Evolutionary conservation across 306 rosid genomes (phyloP).

Genomic region (Oemleria cerasiformis): DNA sequence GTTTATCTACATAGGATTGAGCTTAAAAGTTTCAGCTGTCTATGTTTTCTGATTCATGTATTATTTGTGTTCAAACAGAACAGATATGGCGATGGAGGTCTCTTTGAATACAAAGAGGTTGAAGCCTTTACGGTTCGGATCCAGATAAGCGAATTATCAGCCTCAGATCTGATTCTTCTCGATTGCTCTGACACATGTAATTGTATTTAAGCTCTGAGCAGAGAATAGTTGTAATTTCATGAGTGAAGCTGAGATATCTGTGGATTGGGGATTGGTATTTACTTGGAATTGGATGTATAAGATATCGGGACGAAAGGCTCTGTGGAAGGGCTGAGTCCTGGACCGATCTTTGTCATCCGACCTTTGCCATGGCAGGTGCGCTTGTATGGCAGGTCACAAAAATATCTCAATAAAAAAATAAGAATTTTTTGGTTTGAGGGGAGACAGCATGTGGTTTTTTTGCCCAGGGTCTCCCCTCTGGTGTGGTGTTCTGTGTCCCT

Average conservation of each 20-base stretch:
- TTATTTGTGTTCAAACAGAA: neutral
- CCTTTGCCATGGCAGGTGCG: conserved; percentile 99
- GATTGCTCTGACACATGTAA: neutral
- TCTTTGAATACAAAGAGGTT: neutral
- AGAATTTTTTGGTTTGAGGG: conserved; percentile 39
- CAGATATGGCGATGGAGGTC: neutral
- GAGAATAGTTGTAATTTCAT: neutral
- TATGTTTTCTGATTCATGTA: neutral
- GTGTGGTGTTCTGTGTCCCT: conserved; percentile 32
- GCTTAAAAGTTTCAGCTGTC: neutral
- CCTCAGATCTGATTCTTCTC: neutral
- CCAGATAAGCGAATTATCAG: neutral
- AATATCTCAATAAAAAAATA: conserved; percentile 42
- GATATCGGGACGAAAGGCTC: neutral
- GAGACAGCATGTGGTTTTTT: conserved; percentile 53
- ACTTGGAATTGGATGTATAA: conserved; percentile 23
- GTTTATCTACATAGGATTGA: neutral
- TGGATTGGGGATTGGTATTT: neutral
- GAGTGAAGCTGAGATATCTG: neutral
- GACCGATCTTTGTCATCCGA: conserved; percentile 60
- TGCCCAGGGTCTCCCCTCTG: conserved; percentile 55
- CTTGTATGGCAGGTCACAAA: conserved; percentile 87
- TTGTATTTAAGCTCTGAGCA: no score
- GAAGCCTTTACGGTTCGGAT: neutral
- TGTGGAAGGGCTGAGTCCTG: conserved; percentile 3